Percentiles rank a stretch among this genome's conserved stretches.
phyloP scores from a whole-genome alignment of 2,329 filamentous ascomycete genomes.

The Monosporascus sp. region DNA sequence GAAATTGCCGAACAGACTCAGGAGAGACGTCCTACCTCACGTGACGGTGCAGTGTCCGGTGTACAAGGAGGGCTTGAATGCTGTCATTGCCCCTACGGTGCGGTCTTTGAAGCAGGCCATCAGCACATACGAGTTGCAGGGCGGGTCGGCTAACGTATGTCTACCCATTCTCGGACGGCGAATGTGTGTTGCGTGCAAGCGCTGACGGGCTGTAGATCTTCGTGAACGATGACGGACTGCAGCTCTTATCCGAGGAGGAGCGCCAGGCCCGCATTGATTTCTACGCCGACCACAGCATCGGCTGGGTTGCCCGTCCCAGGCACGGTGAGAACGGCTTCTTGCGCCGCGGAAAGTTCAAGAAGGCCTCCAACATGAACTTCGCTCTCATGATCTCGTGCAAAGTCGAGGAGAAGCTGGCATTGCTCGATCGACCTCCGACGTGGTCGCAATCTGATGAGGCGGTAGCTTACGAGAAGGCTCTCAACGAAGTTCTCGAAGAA shows the following conservation, averaged over 20 bases:
- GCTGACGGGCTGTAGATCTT: slow-evolving; percentile 45
- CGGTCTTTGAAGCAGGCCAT: slow-evolving; percentile 74
- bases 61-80: slow-evolving; percentile 75
- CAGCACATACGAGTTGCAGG: slow-evolving; percentile 71
- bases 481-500: slow-evolving; percentile 47
- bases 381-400: slow-evolving; percentile 57
- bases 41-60: slow-evolving; percentile 83
- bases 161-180: neutral
- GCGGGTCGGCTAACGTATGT: slow-evolving; percentile 62
- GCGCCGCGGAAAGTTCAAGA: slow-evolving; percentile 61
- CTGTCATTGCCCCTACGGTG: slow-evolving; percentile 73
- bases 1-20: slow-evolving; percentile 58
- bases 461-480: slow-evolving; percentile 43
- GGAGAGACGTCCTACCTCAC: slow-evolving; percentile 56
- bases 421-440: slow-evolving; percentile 37
- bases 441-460: slow-evolving; percentile 41
- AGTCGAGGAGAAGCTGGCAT: slow-evolving; percentile 55
- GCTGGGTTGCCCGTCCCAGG: slow-evolving; percentile 62
- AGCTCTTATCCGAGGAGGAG: slow-evolving; percentile 60
- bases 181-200: neutral
- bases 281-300: slow-evolving; percentile 64
- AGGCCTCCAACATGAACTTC: slow-evolving; percentile 74
- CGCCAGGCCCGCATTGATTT: slow-evolving; percentile 61
- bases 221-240: slow-evolving; percentile 70
- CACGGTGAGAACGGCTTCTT: slow-evolving; percentile 59